phyloP scores from a whole-genome alignment of 2,329 filamentous ascomycete species.

The Aspergillus sp. region DNA sequence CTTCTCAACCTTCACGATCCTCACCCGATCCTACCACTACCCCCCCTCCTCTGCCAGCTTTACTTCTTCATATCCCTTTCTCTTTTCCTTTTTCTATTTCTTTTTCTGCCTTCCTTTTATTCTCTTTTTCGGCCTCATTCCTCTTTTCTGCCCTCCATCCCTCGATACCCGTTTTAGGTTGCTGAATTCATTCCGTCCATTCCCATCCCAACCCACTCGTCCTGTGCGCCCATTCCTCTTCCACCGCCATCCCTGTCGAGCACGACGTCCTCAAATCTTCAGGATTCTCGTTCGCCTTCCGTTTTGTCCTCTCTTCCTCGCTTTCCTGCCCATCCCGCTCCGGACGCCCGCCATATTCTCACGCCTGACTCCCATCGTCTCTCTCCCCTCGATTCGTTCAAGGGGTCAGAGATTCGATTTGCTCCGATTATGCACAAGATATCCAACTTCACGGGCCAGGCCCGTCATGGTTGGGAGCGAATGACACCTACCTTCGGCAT shows the following conservation, averaged over 20 bases:
- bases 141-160: constrained; percentile 24
- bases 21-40: not conserved
- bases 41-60: constrained; percentile 1
- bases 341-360: constrained; percentile 20
- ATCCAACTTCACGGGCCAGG: constrained; percentile 65
- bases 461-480: constrained; percentile 67
- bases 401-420: constrained; percentile 36
- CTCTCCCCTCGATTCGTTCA: constrained; percentile 34
- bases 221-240: constrained; percentile 26
- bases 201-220: constrained; percentile 20
- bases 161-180: constrained; percentile 22
- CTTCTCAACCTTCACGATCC: constrained; percentile 7
- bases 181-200: constrained; percentile 23
- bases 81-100: constrained; percentile 9
- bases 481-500: constrained; percentile 67
- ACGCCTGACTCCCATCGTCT: constrained; percentile 21
- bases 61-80: constrained; percentile 8
- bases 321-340: constrained; percentile 9
- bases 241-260: constrained; percentile 34
- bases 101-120: constrained; percentile 10
- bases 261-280: constrained; percentile 23
- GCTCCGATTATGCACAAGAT: constrained; percentile 62
- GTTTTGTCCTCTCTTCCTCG: constrained; percentile 7
- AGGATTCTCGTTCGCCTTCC: constrained; percentile 6
- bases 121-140: constrained; percentile 15